phyloP scores from a whole-genome alignment of 2,329 filamentous ascomycete genomes.

The Calonectria multiphialidica region DNA sequence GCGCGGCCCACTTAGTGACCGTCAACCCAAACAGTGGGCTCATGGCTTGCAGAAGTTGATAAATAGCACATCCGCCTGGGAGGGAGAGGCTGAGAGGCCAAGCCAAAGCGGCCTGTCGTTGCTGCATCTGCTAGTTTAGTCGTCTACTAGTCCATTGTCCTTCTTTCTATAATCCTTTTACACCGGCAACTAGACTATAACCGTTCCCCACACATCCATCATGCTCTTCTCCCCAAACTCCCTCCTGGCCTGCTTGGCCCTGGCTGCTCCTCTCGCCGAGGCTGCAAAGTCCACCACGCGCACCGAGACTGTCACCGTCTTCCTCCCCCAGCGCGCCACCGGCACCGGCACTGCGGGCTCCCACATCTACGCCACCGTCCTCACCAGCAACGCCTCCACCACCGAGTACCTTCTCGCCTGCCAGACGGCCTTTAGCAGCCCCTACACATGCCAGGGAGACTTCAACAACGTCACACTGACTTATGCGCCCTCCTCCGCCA shows the following conservation, averaged over 20 bases:
- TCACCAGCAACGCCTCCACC: constrained; percentile 30
- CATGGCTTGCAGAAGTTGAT: not conserved
- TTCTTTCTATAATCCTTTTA: not conserved
- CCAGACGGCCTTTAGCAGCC: constrained; percentile 28
- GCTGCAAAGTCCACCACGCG: constrained; percentile 18
- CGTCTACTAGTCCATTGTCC: too few species aligned
- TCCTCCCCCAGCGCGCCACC: constrained; percentile 30
- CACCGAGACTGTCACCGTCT: constrained; percentile 29
- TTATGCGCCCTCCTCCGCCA: constrained; percentile 14
- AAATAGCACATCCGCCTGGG: not conserved
- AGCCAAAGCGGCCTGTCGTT: not conserved
- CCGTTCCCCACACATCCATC: too few species aligned
- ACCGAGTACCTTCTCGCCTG: constrained; percentile 42
- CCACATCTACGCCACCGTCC: constrained; percentile 40
- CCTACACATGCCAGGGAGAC: constrained; percentile 35
- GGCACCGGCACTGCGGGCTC: constrained; percentile 19
- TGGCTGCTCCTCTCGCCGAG: not conserved
- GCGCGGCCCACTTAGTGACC: not conserved
- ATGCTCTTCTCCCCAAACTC: not conserved
- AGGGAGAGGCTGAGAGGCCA: not conserved
- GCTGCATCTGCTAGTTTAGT: not conserved
- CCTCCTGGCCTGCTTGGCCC: not conserved
- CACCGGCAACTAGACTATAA: not conserved
- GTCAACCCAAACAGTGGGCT: too few species aligned
- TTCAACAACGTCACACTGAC: constrained; percentile 37